A percentile compares a stretch with the other conserved stretches of the same genome.
Conservation (phyloP, 768 basidiomycete genomes). For the Coprinopsis cinerea region DNA sequence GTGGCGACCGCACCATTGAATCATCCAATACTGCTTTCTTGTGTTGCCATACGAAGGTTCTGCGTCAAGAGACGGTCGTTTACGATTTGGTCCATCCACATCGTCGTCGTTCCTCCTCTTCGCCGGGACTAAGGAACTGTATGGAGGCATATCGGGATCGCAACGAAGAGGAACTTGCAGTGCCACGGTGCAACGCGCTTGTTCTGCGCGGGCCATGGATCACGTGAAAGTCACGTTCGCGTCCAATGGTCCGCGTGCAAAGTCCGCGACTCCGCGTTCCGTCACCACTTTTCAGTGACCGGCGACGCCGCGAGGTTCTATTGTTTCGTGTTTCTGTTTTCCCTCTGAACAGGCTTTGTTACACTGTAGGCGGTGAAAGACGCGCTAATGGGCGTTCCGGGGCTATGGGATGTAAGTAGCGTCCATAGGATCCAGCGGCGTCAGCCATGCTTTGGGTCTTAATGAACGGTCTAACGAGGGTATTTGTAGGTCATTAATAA, state of each 20-base stretch:
- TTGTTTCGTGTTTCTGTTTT: background rate
- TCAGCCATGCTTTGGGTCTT: background rate
- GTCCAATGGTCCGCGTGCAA: no score
- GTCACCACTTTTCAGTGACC: no score
- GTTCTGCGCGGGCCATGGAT: no score
- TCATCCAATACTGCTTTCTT: constrained; percentile 59
- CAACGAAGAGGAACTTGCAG: no score
- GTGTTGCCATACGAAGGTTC: background rate
- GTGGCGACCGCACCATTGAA: constrained; percentile 62
- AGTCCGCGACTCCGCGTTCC: no score
- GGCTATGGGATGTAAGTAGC: constrained; percentile 22
- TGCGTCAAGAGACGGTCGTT: constrained; percentile 24
- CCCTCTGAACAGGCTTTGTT: background rate
- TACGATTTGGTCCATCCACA: constrained; percentile 21
- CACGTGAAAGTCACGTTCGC: no score
- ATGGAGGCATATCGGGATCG: constrained; percentile 24
- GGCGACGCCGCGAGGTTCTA: no score
- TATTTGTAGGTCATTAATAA: constrained; percentile 15
- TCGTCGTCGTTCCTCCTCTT: constrained; percentile 33
- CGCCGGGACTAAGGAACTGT: constrained; percentile 20
- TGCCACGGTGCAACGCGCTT: no score
- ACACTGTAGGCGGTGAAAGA: background rate
- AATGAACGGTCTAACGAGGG: background rate
- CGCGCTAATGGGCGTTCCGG: constrained; percentile 24
- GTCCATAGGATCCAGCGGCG: no score